phyloP scores from a whole-genome alignment of 768 basidiomycete genomes.

The Pisolithus sp. region DNA sequence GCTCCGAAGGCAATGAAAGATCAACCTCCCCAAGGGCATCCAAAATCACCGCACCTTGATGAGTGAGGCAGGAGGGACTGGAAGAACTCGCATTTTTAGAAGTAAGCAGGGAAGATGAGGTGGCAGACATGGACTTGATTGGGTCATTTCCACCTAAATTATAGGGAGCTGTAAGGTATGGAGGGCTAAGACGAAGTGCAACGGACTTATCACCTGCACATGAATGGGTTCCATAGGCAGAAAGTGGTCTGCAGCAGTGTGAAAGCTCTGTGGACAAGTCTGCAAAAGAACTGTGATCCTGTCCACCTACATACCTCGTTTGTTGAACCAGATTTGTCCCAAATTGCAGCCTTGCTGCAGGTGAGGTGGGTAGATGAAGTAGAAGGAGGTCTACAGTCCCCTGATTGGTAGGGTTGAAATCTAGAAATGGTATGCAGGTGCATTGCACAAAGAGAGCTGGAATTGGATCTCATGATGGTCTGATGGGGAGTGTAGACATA shows the following conservation, averaged over 20 bases:
- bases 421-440: background rate
- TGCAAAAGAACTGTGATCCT: background rate
- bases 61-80: background rate
- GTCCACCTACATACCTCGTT: background rate
- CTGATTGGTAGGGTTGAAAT: background rate
- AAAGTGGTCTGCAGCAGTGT: background rate
- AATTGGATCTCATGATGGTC: background rate
- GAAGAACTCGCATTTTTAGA: background rate
- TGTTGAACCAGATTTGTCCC: background rate
- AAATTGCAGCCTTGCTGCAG: background rate
- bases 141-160: background rate
- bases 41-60: background rate
- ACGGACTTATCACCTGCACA: background rate
- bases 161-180: background rate
- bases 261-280: background rate
- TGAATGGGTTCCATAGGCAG: too few relatives aligned
- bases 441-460: background rate
- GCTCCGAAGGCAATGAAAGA: background rate
- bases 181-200: background rate
- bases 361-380: background rate
- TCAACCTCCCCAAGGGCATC: background rate
- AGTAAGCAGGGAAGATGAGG: background rate
- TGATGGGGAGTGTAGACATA: background rate
- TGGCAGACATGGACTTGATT: background rate
- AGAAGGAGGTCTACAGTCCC: background rate